Conservation (phyloP, 176 grass and related monocot species). For the Eleusine indica region DNA sequence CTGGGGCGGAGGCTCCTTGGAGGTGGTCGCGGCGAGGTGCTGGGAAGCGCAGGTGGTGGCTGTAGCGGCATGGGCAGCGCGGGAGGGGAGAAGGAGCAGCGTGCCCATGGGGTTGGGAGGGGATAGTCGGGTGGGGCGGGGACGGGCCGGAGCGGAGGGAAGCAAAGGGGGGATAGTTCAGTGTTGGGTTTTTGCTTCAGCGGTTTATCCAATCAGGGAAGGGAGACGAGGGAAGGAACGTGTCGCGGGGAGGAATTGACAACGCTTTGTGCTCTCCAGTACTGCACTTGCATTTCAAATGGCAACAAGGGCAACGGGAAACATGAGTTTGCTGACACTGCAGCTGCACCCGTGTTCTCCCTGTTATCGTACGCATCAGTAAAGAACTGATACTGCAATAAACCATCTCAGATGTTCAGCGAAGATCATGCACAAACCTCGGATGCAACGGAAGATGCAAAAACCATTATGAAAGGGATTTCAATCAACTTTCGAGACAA, state of each 20-base stretch:
- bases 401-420: no score
- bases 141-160: background rate
- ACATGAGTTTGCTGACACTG: background rate
- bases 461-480: background rate
- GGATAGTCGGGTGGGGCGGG: background rate
- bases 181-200: conserved; percentile 1
- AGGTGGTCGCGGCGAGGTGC: conserved; percentile 21
- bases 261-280: background rate
- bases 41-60: conserved; percentile 20
- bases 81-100: conserved; percentile 46
- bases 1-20: conserved; percentile 41
- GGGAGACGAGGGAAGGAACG: conserved; percentile 21
- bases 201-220: conserved; percentile 41
- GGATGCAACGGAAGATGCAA: background rate
- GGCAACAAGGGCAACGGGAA: background rate
- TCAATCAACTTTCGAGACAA: background rate
- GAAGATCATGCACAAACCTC: background rate
- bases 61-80: conserved; percentile 38
- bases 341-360: no score
- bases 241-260: background rate
- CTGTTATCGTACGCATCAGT: no score
- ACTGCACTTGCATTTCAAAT: background rate
- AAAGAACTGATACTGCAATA: no score
- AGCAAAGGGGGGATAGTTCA: conserved; percentile 23
- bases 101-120: conserved; percentile 48